Percentiles rank a stretch among this genome's conserved stretches.
Conservation (phyloP, 2,329 filamentous ascomycete species). For the Periconia digitata region DNA sequence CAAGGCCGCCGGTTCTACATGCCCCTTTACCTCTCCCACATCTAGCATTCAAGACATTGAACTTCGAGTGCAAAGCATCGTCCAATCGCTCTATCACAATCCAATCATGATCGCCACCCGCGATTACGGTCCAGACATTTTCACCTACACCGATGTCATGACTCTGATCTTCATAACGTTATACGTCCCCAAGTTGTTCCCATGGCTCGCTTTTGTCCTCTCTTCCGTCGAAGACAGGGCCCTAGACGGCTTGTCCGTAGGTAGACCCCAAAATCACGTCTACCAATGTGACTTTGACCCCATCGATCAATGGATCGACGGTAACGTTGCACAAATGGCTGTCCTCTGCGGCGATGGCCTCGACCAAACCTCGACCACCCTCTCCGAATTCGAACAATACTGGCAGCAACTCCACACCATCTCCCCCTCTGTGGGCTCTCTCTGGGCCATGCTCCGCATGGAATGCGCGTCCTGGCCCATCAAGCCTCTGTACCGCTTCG, state of each 20-base stretch:
- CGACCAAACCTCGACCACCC: constrained; percentile 27
- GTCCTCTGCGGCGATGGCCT: constrained; percentile 47
- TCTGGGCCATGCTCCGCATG: constrained; percentile 43
- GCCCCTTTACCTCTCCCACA: constrained; percentile 41
- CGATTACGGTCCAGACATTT: constrained; percentile 28
- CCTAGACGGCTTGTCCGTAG: too few relatives aligned
- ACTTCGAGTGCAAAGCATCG: constrained; percentile 32
- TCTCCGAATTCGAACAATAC: constrained; percentile 36
- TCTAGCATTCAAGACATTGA: constrained; percentile 40
- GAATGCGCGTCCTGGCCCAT: constrained; percentile 44
- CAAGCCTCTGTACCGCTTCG: constrained; percentile 37
- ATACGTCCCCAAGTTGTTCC: constrained; percentile 39
- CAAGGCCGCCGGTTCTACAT: constrained; percentile 44
- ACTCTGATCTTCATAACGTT: constrained; percentile 38
- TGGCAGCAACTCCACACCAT: constrained; percentile 35
- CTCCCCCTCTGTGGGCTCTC: constrained; percentile 39
- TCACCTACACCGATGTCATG: constrained; percentile 47
- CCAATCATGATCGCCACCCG: constrained; percentile 40
- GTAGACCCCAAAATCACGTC: constrained; percentile 20
- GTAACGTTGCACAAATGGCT: constrained; percentile 19
- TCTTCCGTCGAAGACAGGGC: constrained; percentile 25
- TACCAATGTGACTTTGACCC: constrained; percentile 35
- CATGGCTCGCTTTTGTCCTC: constrained; percentile 26
- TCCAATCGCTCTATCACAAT: constrained; percentile 43
- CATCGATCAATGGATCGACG: constrained; percentile 12